phyloP scores from a whole-genome alignment of 805 yeast species.

The Clavispora santaluciae region DNA sequence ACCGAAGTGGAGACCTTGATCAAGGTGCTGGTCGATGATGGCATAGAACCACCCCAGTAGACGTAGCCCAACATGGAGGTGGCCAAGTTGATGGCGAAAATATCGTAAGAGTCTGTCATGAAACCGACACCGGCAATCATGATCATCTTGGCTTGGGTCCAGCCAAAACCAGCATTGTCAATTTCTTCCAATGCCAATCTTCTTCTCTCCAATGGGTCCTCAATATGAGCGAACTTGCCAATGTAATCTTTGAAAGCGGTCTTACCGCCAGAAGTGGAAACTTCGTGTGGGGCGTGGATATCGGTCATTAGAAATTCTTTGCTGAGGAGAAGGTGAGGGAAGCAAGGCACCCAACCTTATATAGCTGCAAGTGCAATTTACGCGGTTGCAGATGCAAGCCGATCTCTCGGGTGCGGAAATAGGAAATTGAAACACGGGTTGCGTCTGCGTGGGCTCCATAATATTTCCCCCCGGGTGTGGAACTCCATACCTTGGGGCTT shows the following conservation, averaged over 20 bases:
- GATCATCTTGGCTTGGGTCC: conserved; percentile 81
- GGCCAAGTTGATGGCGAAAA: conserved; percentile 84
- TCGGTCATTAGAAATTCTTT: conserved; percentile 19
- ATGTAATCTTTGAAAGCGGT: conserved; percentile 81
- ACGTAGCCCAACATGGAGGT: conserved; percentile 74
- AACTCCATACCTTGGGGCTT: neutral
- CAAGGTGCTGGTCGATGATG: conserved; percentile 68
- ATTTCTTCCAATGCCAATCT: conserved; percentile 79
- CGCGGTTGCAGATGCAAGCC: neutral
- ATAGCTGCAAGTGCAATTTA: neutral
- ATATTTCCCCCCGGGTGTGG: neutral
- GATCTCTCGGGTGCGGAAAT: neutral
- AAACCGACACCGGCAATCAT: conserved; percentile 90
- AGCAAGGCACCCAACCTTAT: neutral
- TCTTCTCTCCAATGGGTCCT: conserved; percentile 84
- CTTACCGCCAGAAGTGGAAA: conserved; percentile 58
- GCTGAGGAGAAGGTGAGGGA: neutral
- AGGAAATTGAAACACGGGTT: neutral
- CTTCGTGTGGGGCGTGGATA: conserved; percentile 18
- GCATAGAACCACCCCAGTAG: conserved; percentile 62
- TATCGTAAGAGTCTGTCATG: conserved; percentile 89
- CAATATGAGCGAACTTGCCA: conserved; percentile 75
- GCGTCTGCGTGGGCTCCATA: conserved; percentile 1
- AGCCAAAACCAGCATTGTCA: conserved; percentile 72
- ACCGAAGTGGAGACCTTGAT: conserved; percentile 87